Percentiles rank a stretch among this genome's conserved stretches.
These are phyloP conservation scores for Stephania japonica DNA, from an alignment of 164 flowering plant genomes.

Conservation along the genomic window DNA sequence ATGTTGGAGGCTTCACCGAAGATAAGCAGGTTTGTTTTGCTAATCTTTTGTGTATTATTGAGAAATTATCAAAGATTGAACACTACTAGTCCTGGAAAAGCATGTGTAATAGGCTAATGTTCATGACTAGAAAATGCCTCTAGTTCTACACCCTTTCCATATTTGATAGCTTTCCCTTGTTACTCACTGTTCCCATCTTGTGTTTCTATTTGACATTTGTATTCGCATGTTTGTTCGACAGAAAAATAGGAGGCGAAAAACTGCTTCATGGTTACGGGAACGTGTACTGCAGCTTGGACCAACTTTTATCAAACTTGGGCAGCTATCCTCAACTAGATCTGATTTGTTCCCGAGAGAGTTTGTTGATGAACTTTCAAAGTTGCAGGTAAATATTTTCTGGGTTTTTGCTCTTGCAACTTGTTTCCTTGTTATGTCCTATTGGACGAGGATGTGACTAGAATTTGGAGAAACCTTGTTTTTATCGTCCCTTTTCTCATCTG, in stretches of 20 bases:
- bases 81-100: neutral
- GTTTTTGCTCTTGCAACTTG: neutral
- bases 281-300: conserved; percentile 91
- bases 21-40: conserved; percentile 64
- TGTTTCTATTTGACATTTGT: neutral
- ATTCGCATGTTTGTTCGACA: conserved; percentile 21
- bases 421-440: neutral
- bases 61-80: neutral
- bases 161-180: neutral
- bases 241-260: conserved; percentile 64
- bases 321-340: conserved; percentile 85
- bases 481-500: neutral
- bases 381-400: conserved; percentile 59
- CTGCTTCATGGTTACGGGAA: conserved; percentile 92
- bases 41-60: neutral
- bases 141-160: neutral
- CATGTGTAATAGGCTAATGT: neutral
- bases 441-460: neutral
- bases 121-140: neutral
- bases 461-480: neutral
- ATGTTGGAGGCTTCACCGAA: conserved; percentile 74
- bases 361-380: conserved; percentile 91
- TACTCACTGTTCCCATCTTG: neutral
- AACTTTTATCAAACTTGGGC: conserved; percentile 93
- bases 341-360: conserved; percentile 89